Base-by-base conservation (phyloP, 768 basidiomycete species). In the Rhodosporidiobolus sp. region DNA sequence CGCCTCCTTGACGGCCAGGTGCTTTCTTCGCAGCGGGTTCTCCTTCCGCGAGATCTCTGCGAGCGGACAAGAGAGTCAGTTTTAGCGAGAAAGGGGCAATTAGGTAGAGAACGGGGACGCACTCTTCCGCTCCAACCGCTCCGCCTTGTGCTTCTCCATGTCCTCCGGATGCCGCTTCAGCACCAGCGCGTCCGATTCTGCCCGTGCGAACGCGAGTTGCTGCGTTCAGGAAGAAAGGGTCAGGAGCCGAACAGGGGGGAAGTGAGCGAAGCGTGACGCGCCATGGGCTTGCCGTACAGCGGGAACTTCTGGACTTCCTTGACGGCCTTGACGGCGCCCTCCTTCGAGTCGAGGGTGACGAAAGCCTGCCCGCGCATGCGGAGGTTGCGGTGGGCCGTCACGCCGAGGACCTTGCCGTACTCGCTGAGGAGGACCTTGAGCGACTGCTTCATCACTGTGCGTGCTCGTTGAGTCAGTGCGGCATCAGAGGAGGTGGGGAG, bases 321-420 rank as follows among this genome's bases (percentile, higher is more conserved):
- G 86, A 91, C 85, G 12, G 95, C 95, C 81, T 89, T 90, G 78
- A 86, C 85, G 48, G 96, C 96, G 68, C 86, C 86, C 69, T 97
- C 92, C 63, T 88, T 84, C 46, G 88, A 88, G 67, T 85, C 85
- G 81, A 99, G 96, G 49, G 91, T 92, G 49, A 99, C 92, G 80
- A 99, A 99, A 7, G 96, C 96, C 83, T 99, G 96, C 24, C 96
- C 96, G 50, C 96, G 86, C 96, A 99, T 99, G 50, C 96, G 88
- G 71, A 99, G 82, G 84, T 96, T 98, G 63, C 85, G 83, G 81
- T 99, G 96, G 17, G 94, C 94, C 28, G 94, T 90, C n/a, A 99
- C 92, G 79, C 95, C 92, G 35, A 97, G 82, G 26, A 99, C 90
- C 73, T 91, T 89, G 20, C 94, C 92, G 78, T 97, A 99, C 22